Conservation (phyloP, 441 rosid genomes). For the Viola pubescens region DNA sequence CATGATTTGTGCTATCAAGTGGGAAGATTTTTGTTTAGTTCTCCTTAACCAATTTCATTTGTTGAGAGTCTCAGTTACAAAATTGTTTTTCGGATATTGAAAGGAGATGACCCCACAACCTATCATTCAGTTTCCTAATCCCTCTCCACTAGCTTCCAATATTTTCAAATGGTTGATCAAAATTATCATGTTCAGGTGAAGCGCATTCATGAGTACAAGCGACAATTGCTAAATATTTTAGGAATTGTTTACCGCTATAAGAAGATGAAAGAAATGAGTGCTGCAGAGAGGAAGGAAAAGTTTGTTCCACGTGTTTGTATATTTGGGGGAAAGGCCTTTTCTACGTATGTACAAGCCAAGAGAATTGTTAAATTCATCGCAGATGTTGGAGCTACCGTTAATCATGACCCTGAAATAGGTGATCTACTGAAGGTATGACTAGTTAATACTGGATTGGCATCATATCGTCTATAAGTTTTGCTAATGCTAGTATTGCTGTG, state of each 20-base stretch:
- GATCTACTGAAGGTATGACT: constrained; percentile 74
- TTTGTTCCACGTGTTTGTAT: constrained; percentile 89
- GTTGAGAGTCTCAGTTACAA: too few relatives aligned
- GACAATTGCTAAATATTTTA: constrained; percentile 78
- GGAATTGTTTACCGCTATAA: constrained; percentile 93
- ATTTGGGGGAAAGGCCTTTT: constrained; percentile 95
- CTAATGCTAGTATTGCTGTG: too few relatives aligned
- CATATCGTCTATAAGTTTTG: too few relatives aligned
- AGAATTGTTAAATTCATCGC: constrained; percentile 91
- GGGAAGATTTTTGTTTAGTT: background rate
- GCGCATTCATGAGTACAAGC: constrained; percentile 94
- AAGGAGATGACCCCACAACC: too few relatives aligned
- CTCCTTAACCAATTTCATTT: too few relatives aligned
- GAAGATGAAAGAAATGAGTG: constrained; percentile 87
- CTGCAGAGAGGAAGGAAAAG: constrained; percentile 52
- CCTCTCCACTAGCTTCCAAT: too few relatives aligned
- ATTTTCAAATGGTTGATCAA: background rate
- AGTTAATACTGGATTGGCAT: background rate
- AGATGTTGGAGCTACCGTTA: constrained; percentile 82
- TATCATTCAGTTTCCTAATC: too few relatives aligned
- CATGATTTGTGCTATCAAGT: background rate
- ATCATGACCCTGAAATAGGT: constrained; percentile 84
- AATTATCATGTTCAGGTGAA: constrained; percentile 51
- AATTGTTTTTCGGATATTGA: too few relatives aligned
- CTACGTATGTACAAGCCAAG: constrained; percentile 93